These are phyloP conservation scores for Dictyophora rubrovolvata DNA, from an alignment of 768 basidiomycete species.

Conservation along the genomic window DNA sequence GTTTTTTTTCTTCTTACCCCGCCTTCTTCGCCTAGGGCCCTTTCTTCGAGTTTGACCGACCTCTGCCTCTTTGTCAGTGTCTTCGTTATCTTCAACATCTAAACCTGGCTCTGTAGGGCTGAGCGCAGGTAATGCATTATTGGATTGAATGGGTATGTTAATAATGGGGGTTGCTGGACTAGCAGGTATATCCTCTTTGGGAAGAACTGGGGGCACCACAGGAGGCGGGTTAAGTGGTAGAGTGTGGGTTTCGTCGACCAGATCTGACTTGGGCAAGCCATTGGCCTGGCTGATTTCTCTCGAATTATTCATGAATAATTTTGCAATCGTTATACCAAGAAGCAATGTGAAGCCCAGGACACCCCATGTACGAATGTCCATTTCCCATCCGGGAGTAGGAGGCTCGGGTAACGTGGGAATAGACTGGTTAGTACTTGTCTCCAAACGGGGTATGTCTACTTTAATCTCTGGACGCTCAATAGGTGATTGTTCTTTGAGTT, in stretches of 20 bases:
- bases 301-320: not conserved
- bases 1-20: constrained; percentile 30
- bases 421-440: not conserved
- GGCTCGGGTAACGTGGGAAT: not conserved
- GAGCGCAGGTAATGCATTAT: not conserved
- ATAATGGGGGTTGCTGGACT: not conserved
- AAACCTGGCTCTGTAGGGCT: not conserved
- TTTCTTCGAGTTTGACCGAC: constrained; percentile 34
- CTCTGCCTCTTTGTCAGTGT: constrained; percentile 45
- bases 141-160: not conserved
- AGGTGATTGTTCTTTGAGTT: not conserved
- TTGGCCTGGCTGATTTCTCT: not conserved
- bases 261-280: not conserved
- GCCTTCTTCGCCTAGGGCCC: constrained; percentile 17
- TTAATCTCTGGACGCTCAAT: not conserved
- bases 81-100: constrained; percentile 37
- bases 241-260: not conserved
- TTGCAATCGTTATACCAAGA: not conserved
- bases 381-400: not conserved
- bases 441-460: not conserved
- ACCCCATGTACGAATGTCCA: not conserved
- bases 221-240: not conserved
- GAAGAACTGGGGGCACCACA: not conserved
- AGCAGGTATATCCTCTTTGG: not conserved
- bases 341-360: not conserved